Conservation (phyloP, 345 rosid genomes). For the Fremontodendron californicum region DNA sequence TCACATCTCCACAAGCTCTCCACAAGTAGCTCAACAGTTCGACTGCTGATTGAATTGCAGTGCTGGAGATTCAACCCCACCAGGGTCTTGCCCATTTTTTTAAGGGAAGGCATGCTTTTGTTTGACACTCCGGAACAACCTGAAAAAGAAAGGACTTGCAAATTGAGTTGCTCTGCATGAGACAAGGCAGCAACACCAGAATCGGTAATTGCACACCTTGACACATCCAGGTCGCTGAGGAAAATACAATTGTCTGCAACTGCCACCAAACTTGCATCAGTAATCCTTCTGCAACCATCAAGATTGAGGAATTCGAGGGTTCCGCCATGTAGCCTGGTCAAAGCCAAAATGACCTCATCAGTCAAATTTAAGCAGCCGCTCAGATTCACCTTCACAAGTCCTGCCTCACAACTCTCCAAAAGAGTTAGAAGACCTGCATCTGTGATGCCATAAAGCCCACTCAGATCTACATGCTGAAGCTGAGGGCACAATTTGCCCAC, state of each 20-base stretch:
- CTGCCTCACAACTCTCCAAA: slow-evolving; percentile 43
- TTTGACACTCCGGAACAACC: slow-evolving; percentile 54
- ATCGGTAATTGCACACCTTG: slow-evolving; percentile 51
- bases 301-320: slow-evolving; percentile 58
- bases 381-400: slow-evolving; percentile 60
- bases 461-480: slow-evolving; percentile 58
- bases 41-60: slow-evolving; percentile 54
- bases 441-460: slow-evolving; percentile 52
- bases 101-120: slow-evolving; percentile 38
- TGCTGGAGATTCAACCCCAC: slow-evolving; percentile 61
- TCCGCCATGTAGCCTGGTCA: slow-evolving; percentile 51
- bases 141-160: slow-evolving; percentile 57
- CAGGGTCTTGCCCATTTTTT: slow-evolving; percentile 48
- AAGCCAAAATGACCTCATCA: slow-evolving; percentile 40
- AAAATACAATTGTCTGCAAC: slow-evolving; percentile 50
- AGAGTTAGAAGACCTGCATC: slow-evolving; percentile 59
- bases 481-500: slow-evolving; percentile 61
- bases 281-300: slow-evolving; percentile 61
- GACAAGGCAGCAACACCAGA: slow-evolving; percentile 47
- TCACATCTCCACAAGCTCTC: slow-evolving; percentile 69
- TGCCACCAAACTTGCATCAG: slow-evolving; percentile 56
- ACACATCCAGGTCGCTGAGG: slow-evolving; percentile 59
- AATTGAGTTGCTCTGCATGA: slow-evolving; percentile 37
- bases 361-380: slow-evolving; percentile 58
- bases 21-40: slow-evolving; percentile 38